Evolutionary conservation across 257 asterid genomes (phyloP).

Genomic region (Nicotiana tomentosiformis): DNA sequence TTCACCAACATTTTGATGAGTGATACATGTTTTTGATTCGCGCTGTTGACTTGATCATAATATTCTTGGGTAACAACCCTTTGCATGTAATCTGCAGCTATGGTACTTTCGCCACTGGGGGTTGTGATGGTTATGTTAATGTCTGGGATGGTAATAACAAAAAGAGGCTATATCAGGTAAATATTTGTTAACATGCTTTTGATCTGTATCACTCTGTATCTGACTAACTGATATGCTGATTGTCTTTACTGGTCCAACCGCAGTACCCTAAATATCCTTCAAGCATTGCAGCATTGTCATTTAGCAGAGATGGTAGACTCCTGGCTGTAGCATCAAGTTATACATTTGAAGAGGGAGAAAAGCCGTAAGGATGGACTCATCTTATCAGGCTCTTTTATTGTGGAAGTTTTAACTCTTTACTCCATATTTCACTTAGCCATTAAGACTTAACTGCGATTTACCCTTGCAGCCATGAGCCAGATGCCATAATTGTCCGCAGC

Average conservation of each 20-base stretch:
- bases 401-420: background rate
- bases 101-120: constrained; percentile 95
- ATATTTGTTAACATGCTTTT: constrained; percentile 6
- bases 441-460: background rate
- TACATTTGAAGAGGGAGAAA: constrained; percentile 90
- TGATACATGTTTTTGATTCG: background rate
- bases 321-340: constrained; percentile 93
- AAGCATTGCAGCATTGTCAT: constrained; percentile 77
- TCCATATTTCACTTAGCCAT: background rate
- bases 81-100: constrained; percentile 35
- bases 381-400: background rate
- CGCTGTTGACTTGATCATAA: background rate
- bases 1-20: background rate
- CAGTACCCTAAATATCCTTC: constrained; percentile 86
- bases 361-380: constrained; percentile 39
- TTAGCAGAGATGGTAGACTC: constrained; percentile 83
- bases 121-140: constrained; percentile 86
- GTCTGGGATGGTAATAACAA: constrained; percentile 98
- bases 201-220: background rate
- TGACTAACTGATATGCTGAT: background rate
- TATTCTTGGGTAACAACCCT: background rate
- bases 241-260: constrained; percentile 12
- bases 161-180: constrained; percentile 91
- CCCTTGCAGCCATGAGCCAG: constrained; percentile 80
- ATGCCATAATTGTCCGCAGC: constrained; percentile 68